Conservation (phyloP, 148 eudicot genomes). For the Camellia japonica region DNA sequence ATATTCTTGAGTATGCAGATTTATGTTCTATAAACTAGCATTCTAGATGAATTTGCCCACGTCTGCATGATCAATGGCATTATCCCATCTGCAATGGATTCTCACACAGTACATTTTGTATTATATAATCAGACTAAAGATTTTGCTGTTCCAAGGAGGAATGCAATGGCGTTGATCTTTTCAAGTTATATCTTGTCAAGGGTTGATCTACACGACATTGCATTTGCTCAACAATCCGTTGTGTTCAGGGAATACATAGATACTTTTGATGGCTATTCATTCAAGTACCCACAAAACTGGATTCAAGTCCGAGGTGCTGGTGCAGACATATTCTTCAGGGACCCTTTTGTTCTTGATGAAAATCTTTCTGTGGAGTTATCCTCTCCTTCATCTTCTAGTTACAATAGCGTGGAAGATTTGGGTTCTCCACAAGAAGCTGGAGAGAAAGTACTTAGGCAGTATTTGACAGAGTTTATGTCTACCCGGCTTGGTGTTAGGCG, state of each 20-base stretch:
- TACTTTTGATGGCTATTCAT: constrained; percentile 84
- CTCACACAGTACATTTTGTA: constrained; percentile 57
- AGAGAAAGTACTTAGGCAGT: constrained; percentile 70
- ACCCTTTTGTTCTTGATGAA: constrained; percentile 87
- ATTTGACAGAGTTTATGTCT: constrained; percentile 96
- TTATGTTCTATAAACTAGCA: constrained; percentile 7
- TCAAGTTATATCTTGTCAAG: constrained; percentile 54
- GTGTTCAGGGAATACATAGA: constrained; percentile 76
- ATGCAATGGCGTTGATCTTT: constrained; percentile 45
- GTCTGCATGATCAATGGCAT: constrained; percentile 8
- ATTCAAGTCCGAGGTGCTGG: constrained; percentile 96
- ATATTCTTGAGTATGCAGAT: constrained; percentile 2
- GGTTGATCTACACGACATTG: constrained; percentile 25
- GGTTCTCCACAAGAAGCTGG: constrained; percentile 90
- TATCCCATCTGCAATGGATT: constrained; percentile 31
- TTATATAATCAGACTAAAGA: constrained; percentile 77
- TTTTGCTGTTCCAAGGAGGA: constrained; percentile 88
- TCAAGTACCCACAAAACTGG: constrained; percentile 83
- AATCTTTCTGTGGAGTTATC: constrained; percentile 77
- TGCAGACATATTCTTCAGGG: constrained; percentile 95
- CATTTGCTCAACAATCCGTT: constrained; percentile 53
- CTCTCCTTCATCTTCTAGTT: constrained; percentile 92
- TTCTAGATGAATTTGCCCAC: not conserved
- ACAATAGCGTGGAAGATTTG: constrained; percentile 82
- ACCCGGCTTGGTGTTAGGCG: constrained; percentile 95